Conservation (phyloP, 768 basidiomycete genomes). For the Polyporus arcularius region DNA sequence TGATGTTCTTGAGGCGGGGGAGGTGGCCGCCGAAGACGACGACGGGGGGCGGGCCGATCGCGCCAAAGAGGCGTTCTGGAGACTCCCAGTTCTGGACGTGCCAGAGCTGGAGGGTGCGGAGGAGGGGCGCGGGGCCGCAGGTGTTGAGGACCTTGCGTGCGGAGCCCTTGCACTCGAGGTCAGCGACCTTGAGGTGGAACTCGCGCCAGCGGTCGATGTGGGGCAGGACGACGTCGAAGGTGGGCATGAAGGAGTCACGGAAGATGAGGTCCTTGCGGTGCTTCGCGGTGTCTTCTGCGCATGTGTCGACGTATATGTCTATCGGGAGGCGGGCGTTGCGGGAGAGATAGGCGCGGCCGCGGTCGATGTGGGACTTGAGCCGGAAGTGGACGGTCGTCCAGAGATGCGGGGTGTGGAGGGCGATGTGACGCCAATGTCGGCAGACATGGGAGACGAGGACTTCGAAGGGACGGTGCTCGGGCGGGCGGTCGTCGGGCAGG, state of each 20-base stretch:
- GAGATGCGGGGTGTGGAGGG: constrained; percentile 49
- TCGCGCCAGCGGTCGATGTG: constrained; percentile 56
- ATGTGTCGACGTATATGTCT: constrained; percentile 61
- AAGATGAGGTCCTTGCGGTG: constrained; percentile 54
- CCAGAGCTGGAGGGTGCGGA: constrained; percentile 63
- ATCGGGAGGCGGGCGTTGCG: constrained; percentile 32
- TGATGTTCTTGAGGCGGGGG: constrained; percentile 54
- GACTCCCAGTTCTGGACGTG: constrained; percentile 62
- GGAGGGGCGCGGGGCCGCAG: constrained; percentile 54
- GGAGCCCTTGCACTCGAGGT: constrained; percentile 56
- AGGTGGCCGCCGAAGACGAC: constrained; percentile 54
- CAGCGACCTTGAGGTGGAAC: constrained; percentile 61
- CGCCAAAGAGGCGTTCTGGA: constrained; percentile 50
- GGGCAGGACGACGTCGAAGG: constrained; percentile 38
- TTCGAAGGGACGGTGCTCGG: constrained; percentile 50
- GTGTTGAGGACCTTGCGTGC: constrained; percentile 52
- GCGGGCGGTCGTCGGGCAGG: constrained; percentile 44
- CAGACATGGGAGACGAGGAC: constrained; percentile 61
- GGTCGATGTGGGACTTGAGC: constrained; percentile 48
- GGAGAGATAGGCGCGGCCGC: constrained; percentile 50
- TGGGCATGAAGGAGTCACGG: constrained; percentile 46
- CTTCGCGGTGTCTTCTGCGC: constrained; percentile 48
- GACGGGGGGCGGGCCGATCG: constrained; percentile 61
- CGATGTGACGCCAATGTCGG: constrained; percentile 55
- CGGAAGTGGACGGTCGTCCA: constrained; percentile 59